Percentiles rank a stretch among this genome's conserved stretches.
phyloP scores from a whole-genome alignment of 495 filamentous ascomycete species.

The Aspergillus panamensis region DNA sequence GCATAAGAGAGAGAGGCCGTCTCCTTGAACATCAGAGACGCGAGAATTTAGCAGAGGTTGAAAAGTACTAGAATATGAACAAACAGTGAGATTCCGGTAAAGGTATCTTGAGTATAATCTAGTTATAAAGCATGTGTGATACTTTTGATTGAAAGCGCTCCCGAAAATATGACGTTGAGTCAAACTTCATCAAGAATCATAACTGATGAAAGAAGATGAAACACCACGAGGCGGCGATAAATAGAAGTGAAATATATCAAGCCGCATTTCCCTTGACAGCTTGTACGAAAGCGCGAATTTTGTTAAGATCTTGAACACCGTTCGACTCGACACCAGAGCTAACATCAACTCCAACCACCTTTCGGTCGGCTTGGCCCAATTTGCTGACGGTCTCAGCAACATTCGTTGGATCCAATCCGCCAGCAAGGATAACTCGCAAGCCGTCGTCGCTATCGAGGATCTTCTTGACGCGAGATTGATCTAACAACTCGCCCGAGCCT shows the following conservation, averaged over 20 bases:
- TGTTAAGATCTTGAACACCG: constrained; percentile 75
- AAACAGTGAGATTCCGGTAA: constrained; percentile 8
- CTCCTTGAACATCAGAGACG: too few relatives aligned
- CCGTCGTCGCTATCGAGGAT: constrained; percentile 59
- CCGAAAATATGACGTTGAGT: constrained; percentile 7
- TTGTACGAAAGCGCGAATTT: constrained; percentile 76
- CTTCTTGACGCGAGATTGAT: constrained; percentile 59
- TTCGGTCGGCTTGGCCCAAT: constrained; percentile 50
- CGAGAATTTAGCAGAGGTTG: too few relatives aligned
- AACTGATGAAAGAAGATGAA: constrained; percentile 1
- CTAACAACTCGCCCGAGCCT: constrained; percentile 72
- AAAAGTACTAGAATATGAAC: too few relatives aligned
- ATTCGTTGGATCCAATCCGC: constrained; percentile 75
- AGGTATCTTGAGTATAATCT: not conserved
- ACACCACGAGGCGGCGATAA: not conserved
- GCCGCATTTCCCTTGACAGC: constrained; percentile 56
- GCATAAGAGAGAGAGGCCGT: too few relatives aligned
- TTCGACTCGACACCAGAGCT: constrained; percentile 88
- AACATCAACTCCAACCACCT: constrained; percentile 82
- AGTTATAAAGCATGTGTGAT: not conserved
- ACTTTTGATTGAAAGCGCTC: not conserved
- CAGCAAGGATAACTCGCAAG: constrained; percentile 72
- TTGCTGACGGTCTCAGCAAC: constrained; percentile 58
- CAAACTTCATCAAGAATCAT: not conserved
- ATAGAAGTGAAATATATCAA: constrained; percentile 20